Base-by-base conservation (phyloP, 2,329 filamentous ascomycete genomes). In the Neofusicoccum sp. region DNA sequence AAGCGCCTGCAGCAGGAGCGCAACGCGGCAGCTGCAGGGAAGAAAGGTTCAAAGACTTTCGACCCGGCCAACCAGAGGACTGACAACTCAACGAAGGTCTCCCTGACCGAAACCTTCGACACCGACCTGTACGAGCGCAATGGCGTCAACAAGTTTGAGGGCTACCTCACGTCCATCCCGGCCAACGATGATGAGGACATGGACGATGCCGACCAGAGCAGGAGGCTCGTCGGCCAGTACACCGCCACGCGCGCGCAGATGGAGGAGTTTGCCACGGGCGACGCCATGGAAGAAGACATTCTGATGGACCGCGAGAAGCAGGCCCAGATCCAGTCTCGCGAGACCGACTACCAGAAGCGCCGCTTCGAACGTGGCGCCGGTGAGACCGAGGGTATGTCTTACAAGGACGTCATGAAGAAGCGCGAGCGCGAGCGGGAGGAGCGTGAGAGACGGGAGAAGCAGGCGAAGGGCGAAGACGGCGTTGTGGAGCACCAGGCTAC, bases 291-390 rank as follows among this genome's bases (percentile, higher is more conserved):
- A 77, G 91, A 93, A 62, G 96, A 99, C 70, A 88, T 93, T 6
- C 81, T 99, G 64, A 83, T 92, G 54, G 90, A 89, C 45, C 86
- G 88, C 67, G 95, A 98, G 80, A 90, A 93, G 78, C 90, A 91
- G 74, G 92, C 89, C 61, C 88, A 93, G 69, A 98, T 99, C 71
- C 83, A 88, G 63, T 93, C 96, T 72, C 89, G 95, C 70, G 93
- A 98, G 80, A 96, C 92, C 65, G 93, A 98, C 72, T 99, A 99
- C 74, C 96, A 99, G 78, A 96, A 96, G 78, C 90, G 93, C 66
- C 87, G 93, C 62, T 96, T 96, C 75, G 88, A 96, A 73, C 91
- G 95, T 63, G 87, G 86, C 57, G 70, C 75, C 47, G 82, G 98
- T 64, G 95, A 91, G 24, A 85, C 85, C 60, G 88, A 92, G 66